Percentiles rank a stretch among this genome's conserved stretches.
Conservation (phyloP, 306 rosid genomes). For the Betula pendula region DNA sequence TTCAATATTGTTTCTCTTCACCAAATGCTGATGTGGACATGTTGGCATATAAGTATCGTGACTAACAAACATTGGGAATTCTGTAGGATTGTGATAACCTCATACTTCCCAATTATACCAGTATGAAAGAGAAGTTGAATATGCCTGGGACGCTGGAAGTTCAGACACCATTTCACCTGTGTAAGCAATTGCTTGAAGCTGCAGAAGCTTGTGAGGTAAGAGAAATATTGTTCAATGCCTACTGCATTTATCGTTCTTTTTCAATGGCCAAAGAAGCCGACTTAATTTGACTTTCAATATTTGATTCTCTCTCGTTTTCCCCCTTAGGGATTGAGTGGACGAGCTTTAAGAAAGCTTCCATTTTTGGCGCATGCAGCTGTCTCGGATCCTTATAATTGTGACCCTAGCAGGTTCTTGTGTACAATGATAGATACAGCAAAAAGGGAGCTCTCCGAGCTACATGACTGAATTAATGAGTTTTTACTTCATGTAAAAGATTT, state of each 20-base stretch:
- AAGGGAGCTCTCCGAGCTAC: slow-evolving; percentile 84
- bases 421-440: slow-evolving; percentile 77
- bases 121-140: slow-evolving; percentile 59
- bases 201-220: slow-evolving; percentile 93
- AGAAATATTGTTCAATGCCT: slow-evolving; percentile 20
- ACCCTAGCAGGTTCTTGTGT: slow-evolving; percentile 65
- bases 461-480: slow-evolving; percentile 48
- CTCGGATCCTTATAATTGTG: slow-evolving; percentile 61
- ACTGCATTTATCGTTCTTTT: slow-evolving; percentile 17
- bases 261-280: neutral
- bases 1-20: too few relatives aligned
- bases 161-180: slow-evolving; percentile 41
- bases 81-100: slow-evolving; percentile 52
- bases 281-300: neutral
- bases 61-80: slow-evolving; percentile 30
- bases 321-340: slow-evolving; percentile 87
- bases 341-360: slow-evolving; percentile 91
- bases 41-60: slow-evolving; percentile 22
- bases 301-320: slow-evolving; percentile 14
- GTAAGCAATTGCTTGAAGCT: slow-evolving; percentile 64
- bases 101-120: slow-evolving; percentile 57
- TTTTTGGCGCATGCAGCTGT: slow-evolving; percentile 83
- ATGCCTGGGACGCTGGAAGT: slow-evolving; percentile 42
- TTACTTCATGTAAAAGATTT: neutral
- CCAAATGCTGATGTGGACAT: too few relatives aligned